Evolutionary conservation across 345 rosid genomes (phyloP), one percentile per base, ranked within the genome.

Genomic region (Cardamine occulta): DNA sequence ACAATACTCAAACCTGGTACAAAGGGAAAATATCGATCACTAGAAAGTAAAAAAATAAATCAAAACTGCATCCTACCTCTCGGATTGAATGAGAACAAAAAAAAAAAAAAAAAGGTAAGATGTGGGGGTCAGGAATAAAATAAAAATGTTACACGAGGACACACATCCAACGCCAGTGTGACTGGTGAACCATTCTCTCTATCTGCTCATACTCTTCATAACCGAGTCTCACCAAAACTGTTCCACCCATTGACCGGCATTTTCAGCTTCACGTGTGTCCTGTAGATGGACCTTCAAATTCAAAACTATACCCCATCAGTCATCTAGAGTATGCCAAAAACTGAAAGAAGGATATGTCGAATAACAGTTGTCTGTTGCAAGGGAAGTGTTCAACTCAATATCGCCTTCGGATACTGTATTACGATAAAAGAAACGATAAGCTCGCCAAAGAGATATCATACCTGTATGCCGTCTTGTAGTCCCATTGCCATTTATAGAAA

Each of bases 401-500:
- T 49, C 2, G 24, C 6, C 26, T 49, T 10, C 13, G 23, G 2
- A 10, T 51, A 21, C 29, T 19, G 56, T 51, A 4, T 63, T 29
- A 63, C 29, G 8, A 37, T 32, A 72, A 44, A 54, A 35, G 62
- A 6, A 68, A 55, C 65, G 69, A 60, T 54, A 65, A 66, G 81
- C 49, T 6, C 5, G 47, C 70, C 29, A 64, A 31, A 74, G 47
- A 31, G 64, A 44, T 47, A 49, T 4, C 12, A 61, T 61, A 88
- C 97, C 84, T 76, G 85, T 64, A 79, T 85, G 84, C 70, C 82
- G 81, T 68, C 81, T 68, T 35, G 81, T 34, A 42, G 84, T 82
- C 60, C 87, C 88, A 79, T 85, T 82, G 72, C 87, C 88, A 35
- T 88, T 87, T 11, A 77, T 72, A 14, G 92, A 80, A 70, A 68